Evolutionary conservation across 1,284 basidiomycete genomes (phyloP).

Genomic region (Coniophora puteana): DNA sequence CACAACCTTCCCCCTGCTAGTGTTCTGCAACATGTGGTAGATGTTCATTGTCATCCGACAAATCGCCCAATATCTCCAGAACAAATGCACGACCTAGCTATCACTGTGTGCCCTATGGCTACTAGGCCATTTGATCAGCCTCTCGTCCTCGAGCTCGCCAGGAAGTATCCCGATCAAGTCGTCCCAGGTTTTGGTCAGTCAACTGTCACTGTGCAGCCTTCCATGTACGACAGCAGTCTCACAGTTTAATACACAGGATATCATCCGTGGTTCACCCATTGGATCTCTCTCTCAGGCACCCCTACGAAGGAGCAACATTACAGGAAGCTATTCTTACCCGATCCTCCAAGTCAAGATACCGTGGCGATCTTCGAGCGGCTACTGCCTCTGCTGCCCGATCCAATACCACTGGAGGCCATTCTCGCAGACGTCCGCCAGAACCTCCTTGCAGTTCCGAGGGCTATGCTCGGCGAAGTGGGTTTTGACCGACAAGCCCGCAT

Average conservation of each 20-base stretch:
- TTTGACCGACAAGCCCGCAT: slow-evolving; percentile 73
- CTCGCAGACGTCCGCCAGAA: slow-evolving; percentile 51
- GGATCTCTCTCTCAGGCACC: slow-evolving; percentile 46
- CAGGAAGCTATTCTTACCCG: slow-evolving; percentile 53
- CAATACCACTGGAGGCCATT: slow-evolving; percentile 49
- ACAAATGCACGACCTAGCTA: slow-evolving; percentile 47
- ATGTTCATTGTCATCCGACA: slow-evolving; percentile 82
- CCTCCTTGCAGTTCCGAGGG: slow-evolving; percentile 54
- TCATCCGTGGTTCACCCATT: slow-evolving; percentile 82
- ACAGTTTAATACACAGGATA: slow-evolving; percentile 46
- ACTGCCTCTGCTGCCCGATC: slow-evolving; percentile 58
- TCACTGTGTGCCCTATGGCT: slow-evolving; percentile 75
- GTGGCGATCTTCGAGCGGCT: slow-evolving; percentile 44
- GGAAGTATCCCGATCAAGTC: slow-evolving; percentile 57
- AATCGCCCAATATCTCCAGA: slow-evolving; percentile 48
- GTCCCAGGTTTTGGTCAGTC: slow-evolving; percentile 74
- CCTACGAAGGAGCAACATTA: slow-evolving; percentile 66
- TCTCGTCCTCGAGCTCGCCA: slow-evolving; percentile 59
- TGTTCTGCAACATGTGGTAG: slow-evolving; percentile 62
- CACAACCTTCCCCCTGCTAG: slow-evolving; percentile 16
- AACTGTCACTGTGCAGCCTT: slow-evolving; percentile 1
- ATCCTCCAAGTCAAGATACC: too few species aligned
- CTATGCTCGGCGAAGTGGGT: slow-evolving; percentile 84
- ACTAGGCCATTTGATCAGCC: slow-evolving; percentile 58
- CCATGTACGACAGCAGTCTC: slow-evolving; percentile 9